phyloP scores from a whole-genome alignment of 1,139 yeast genomes.

The Magnusiomyces tetraspermus region DNA sequence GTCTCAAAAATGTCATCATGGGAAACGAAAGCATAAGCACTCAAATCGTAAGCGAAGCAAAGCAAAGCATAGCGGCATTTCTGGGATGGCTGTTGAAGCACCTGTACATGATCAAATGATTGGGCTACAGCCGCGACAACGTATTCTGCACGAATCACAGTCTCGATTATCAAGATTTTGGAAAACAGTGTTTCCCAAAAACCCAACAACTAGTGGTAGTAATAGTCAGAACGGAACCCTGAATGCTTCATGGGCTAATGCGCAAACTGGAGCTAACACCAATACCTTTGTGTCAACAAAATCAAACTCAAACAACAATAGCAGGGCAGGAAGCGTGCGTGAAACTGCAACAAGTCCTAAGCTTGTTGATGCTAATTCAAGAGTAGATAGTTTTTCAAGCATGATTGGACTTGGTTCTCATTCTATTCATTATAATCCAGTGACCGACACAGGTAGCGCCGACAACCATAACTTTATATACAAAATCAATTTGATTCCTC shows the following conservation, averaged over 20 bases:
- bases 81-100: slow-evolving; percentile 7
- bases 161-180: slow-evolving; percentile 3
- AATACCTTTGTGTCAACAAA: no score
- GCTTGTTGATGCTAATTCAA: no score
- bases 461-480: not conserved
- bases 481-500: not conserved
- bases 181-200: slow-evolving; percentile 4
- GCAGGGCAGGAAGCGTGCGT: no score
- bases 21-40: not conserved
- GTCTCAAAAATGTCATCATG: not conserved
- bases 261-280: no score
- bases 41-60: not conserved
- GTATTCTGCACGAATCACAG: slow-evolving; percentile 3
- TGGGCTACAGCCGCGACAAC: slow-evolving; percentile 12
- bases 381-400: no score
- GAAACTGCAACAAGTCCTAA: no score
- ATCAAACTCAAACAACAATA: no score
- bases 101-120: slow-evolving; percentile 15
- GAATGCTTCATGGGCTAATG: no score
- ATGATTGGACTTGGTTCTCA: no score
- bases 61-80: not conserved
- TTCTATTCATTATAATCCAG: no score
- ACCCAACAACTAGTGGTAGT: not conserved
- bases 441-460: not conserved
- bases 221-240: no score